phyloP scores from a whole-genome alignment of 2,329 filamentous ascomycete species.

The Aphanoascus verrucosus region DNA sequence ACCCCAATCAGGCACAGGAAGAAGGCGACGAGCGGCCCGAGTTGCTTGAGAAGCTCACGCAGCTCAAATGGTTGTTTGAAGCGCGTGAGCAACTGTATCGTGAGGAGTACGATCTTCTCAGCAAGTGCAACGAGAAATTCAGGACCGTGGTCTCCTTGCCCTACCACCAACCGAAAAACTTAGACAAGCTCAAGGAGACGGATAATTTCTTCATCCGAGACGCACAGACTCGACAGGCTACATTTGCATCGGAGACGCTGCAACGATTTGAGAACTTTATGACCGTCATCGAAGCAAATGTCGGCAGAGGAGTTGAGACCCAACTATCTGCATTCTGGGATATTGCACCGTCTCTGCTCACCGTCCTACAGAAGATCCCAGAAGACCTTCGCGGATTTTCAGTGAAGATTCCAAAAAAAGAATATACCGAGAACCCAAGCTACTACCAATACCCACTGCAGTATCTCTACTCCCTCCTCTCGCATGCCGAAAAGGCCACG shows the following conservation, averaged over 20 bases:
- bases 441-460: conserved; percentile 76
- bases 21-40: conserved; percentile 94
- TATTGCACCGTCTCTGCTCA: conserved; percentile 72
- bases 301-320: conserved; percentile 75
- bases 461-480: conserved; percentile 75
- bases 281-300: conserved; percentile 69
- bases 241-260: conserved; percentile 60
- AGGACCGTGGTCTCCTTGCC: conserved; percentile 72
- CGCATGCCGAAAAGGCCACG: conserved; percentile 81
- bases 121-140: conserved; percentile 77
- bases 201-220: conserved; percentile 75
- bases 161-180: conserved; percentile 62
- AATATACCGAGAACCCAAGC: conserved; percentile 74
- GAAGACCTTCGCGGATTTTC: conserved; percentile 46
- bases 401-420: conserved; percentile 64
- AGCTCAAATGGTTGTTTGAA: conserved; percentile 96
- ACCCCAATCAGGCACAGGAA: conserved; percentile 78
- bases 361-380: conserved; percentile 71
- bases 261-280: conserved; percentile 67
- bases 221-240: conserved; percentile 57
- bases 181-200: conserved; percentile 68
- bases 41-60: conserved; percentile 81
- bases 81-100: conserved; percentile 78
- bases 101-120: conserved; percentile 72
- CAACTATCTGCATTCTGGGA: conserved; percentile 97